Evolutionary conservation across 495 filamentous ascomycete species (phyloP).

Genomic region (Aspergillus affinis): DNA sequence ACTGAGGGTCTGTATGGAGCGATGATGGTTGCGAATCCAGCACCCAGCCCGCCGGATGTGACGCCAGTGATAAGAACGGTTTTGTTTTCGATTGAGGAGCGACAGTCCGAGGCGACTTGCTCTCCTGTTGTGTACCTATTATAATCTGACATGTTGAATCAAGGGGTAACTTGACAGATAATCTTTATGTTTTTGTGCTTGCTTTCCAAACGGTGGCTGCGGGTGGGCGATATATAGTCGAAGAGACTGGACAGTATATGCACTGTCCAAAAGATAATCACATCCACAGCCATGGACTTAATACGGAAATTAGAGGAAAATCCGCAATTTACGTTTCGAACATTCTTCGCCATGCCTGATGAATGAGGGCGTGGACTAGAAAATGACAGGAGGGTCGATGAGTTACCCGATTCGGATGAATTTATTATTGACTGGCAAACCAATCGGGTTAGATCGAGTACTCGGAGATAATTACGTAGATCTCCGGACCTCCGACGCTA

Average conservation of each 20-base stretch:
- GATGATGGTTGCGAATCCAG: slow-evolving; percentile 2
- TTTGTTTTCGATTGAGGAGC: slow-evolving; percentile 1
- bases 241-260: too few relatives aligned
- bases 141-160: not conserved
- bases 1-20: not conserved
- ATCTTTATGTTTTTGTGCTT: too few relatives aligned
- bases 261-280: too few relatives aligned
- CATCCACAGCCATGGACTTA: too few relatives aligned
- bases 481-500: not conserved
- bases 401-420: not conserved
- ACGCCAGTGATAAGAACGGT: slow-evolving; percentile 3
- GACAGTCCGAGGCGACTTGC: not conserved
- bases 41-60: slow-evolving; percentile 2
- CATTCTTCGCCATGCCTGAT: too few relatives aligned
- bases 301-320: too few relatives aligned
- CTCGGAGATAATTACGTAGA: not conserved
- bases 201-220: too few relatives aligned
- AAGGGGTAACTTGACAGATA: too few relatives aligned
- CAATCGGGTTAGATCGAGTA: not conserved
- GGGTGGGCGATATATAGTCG: too few relatives aligned
- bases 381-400: not conserved
- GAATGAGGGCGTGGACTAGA: too few relatives aligned
- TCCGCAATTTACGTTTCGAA: too few relatives aligned
- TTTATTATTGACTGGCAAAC: not conserved
- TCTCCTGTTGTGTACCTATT: not conserved